Evolutionary conservation across 1,284 basidiomycete genomes (phyloP).

Genomic region (Ceratobasidium sp.): DNA sequence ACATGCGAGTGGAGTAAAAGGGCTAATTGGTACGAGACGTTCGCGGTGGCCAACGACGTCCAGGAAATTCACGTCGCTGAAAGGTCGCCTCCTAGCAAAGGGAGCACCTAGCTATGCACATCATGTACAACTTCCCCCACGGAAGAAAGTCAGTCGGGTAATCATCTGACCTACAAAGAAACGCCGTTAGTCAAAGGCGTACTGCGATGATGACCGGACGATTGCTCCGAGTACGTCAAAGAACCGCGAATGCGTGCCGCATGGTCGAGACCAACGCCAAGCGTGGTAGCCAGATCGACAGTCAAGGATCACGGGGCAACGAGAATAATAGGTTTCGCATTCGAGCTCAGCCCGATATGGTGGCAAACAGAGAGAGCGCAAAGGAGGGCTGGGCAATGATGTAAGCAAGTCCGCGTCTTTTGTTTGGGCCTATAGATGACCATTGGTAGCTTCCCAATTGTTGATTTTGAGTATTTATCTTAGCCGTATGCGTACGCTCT

Average conservation of each 20-base stretch:
- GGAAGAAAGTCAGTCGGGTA: no score
- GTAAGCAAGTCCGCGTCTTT: constrained; percentile 26
- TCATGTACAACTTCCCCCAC: no score
- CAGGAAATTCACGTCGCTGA: no score
- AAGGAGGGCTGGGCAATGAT: constrained; percentile 28
- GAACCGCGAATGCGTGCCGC: neutral
- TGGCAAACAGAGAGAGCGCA: neutral
- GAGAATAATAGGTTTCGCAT: constrained; percentile 4
- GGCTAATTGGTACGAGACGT: no score
- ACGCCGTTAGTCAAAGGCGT: no score
- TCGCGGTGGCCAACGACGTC: no score
- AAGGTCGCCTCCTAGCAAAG: no score
- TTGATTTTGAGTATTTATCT: constrained; percentile 36
- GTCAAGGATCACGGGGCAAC: neutral
- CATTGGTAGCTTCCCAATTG: constrained; percentile 10
- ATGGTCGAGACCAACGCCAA: constrained; percentile 15
- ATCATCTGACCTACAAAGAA: no score
- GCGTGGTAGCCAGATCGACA: neutral
- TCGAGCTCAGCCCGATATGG: neutral
- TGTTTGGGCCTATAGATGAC: constrained; percentile 21
- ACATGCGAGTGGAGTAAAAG: no score
- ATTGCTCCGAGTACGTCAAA: constrained; percentile 7
- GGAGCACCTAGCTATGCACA: no score
- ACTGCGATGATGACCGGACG: constrained; percentile 2
- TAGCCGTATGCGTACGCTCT: constrained; percentile 3